Conservation (phyloP, 2,329 filamentous ascomycete genomes). For the Diaporthe ampelina region DNA sequence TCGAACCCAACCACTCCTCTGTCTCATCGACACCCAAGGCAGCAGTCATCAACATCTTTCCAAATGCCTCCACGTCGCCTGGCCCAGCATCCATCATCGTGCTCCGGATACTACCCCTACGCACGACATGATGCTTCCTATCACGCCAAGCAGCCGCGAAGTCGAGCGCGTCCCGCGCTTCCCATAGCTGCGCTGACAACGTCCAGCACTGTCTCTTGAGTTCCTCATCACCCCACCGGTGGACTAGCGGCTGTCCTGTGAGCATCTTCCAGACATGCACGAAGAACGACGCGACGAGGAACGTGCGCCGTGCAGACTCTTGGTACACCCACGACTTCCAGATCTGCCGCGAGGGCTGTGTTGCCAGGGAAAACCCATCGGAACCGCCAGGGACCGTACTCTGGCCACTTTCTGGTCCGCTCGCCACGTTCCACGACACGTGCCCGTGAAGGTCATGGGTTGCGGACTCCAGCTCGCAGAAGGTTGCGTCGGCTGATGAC, state of each 20-base stretch:
- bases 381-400: slow-evolving; percentile 52
- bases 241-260: slow-evolving; percentile 45
- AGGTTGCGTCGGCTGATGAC: slow-evolving; percentile 49
- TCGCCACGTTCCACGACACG: slow-evolving; percentile 49
- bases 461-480: slow-evolving; percentile 50
- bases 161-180: slow-evolving; percentile 51
- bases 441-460: slow-evolving; percentile 51
- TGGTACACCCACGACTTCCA: slow-evolving; percentile 67
- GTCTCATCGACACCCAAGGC: slow-evolving; percentile 45
- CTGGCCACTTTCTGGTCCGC: slow-evolving; percentile 42
- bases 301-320: slow-evolving; percentile 67
- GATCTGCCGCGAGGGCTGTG: slow-evolving; percentile 58
- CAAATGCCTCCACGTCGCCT: slow-evolving; percentile 45
- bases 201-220: slow-evolving; percentile 56
- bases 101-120: slow-evolving; percentile 42
- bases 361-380: slow-evolving; percentile 51
- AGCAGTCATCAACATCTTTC: slow-evolving; percentile 44
- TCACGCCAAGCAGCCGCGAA: slow-evolving; percentile 56
- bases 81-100: slow-evolving; percentile 39
- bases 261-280: slow-evolving; percentile 53
- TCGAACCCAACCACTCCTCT: slow-evolving; percentile 41
- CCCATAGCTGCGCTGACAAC: slow-evolving; percentile 55
- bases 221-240: slow-evolving; percentile 49
- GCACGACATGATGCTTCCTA: slow-evolving; percentile 53
- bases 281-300: slow-evolving; percentile 61